Conservation (phyloP, 768 basidiomycete species). For the Boletus coccyginus region DNA sequence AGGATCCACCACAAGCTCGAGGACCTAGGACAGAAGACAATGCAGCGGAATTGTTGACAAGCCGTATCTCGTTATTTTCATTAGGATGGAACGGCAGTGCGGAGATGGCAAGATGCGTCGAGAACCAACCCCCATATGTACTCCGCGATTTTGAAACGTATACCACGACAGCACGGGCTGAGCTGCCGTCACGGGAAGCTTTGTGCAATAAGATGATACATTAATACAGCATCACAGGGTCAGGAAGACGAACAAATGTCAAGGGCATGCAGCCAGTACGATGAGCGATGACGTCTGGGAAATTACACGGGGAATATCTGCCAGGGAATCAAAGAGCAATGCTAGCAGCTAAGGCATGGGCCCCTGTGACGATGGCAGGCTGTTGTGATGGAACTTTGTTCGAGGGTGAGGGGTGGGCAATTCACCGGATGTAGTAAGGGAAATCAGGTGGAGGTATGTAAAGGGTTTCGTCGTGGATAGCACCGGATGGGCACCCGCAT, state of each 20-base stretch:
- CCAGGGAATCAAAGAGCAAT: neutral
- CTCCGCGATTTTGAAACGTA: slow-evolving; percentile 14
- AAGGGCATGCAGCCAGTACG: neutral
- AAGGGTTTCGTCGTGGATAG: slow-evolving; percentile 12
- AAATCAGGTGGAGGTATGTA: neutral
- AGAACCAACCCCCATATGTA: slow-evolving; percentile 11
- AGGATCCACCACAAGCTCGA: slow-evolving; percentile 23
- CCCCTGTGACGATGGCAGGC: slow-evolving; percentile 6
- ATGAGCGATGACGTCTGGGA: neutral
- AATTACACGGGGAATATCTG: neutral
- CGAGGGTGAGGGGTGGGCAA: neutral
- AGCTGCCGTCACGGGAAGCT: slow-evolving; percentile 18
- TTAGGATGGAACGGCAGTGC: slow-evolving; percentile 21
- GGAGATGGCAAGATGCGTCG: slow-evolving; percentile 21
- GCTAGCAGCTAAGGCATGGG: neutral
- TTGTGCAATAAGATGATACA: slow-evolving; percentile 1
- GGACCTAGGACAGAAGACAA: slow-evolving; percentile 28
- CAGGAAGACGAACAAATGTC: neutral
- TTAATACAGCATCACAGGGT: slow-evolving; percentile 18
- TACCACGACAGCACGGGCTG: neutral
- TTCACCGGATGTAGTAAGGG: slow-evolving; percentile 7
- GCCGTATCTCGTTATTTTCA: slow-evolving; percentile 27
- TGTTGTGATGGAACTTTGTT: slow-evolving; percentile 7
- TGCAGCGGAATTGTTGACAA: slow-evolving; percentile 16
- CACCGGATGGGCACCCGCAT: slow-evolving; percentile 9